Base-by-base conservation (phyloP, 805 yeast genomes). In the Wickerhamia fluorescens region DNA sequence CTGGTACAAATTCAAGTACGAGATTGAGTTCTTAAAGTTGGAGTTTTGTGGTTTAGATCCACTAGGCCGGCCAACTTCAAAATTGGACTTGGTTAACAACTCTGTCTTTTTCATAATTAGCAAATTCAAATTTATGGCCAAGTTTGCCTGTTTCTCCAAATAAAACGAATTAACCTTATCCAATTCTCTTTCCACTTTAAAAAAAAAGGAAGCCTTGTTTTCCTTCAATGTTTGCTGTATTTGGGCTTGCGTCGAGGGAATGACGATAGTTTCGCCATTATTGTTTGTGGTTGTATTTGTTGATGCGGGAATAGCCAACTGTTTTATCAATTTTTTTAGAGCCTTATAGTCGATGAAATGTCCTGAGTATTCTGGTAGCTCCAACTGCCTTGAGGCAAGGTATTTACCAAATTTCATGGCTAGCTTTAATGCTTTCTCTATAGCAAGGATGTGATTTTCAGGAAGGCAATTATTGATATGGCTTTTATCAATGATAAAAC, bases 391-490 rank as follows among this genome's bases (percentile, higher is more conserved):
- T 24, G 94, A 82, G 40, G 95, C 97, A 51, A 92, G 67, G 50
- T 86, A 84, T 58, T 92, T 92, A 29, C 98, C 98, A 56, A 87
- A 92, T 67, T 92, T 92, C 98, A 65, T 61, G n/a, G n/a, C n/a
- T n/a, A n/a, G n/a, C n/a, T n/a, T n/a, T n/a, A n/a, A n/a, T n/a
- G n/a, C 14, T 17, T 25, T 18, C 10, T 18, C 12, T 10, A 7
- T 7, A 14, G 23, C 11, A 23, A n/a, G 14, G 27, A 21, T 17
- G 25, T n/a, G n/a, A n/a, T n/a, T n/a, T n/a, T n/a, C n/a, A n/a
- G n/a, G n/a, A n/a, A n/a, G n/a, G n/a, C n/a, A n/a, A n/a, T n/a
- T n/a, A n/a, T n/a, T n/a, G n/a, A n/a, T n/a, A n/a, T n/a, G n/a
- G n/a, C n/a, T n/a, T n/a, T n/a, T n/a, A n/a, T n/a, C n/a, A n/a